Conservation (phyloP, 2,329 filamentous ascomycete genomes). For the Meredithiella fracta region DNA sequence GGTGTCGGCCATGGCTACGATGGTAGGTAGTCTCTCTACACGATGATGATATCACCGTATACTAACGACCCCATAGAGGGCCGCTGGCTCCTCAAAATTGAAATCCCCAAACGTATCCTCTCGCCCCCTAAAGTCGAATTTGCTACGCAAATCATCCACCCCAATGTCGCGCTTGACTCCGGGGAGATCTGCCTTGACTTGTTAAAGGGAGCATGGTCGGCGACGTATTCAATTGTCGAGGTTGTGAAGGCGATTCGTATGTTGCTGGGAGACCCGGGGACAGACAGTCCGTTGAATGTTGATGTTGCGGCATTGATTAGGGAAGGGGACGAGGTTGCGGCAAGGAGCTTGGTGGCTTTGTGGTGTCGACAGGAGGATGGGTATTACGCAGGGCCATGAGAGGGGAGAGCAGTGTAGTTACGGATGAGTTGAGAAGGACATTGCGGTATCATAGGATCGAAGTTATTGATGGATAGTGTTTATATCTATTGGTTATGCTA, state of each 20-base stretch:
- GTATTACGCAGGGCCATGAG: slow-evolving; percentile 14
- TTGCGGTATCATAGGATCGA: no score
- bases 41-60: neutral
- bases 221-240: slow-evolving; percentile 65
- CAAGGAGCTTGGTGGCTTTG: slow-evolving; percentile 53
- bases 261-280: slow-evolving; percentile 49
- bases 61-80: slow-evolving; percentile 32
- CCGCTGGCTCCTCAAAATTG: slow-evolving; percentile 67
- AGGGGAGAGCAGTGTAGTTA: neutral
- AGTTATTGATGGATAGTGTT: no score
- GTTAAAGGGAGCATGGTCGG: slow-evolving; percentile 63
- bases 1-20: slow-evolving; percentile 41
- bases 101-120: slow-evolving; percentile 66
- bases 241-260: slow-evolving; percentile 57
- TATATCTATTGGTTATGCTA: neutral
- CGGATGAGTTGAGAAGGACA: neutral
- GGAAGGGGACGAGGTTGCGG: slow-evolving; percentile 50
- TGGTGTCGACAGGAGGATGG: slow-evolving; percentile 33
- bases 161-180: slow-evolving; percentile 53
- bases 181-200: slow-evolving; percentile 93
- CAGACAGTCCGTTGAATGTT: slow-evolving; percentile 62
- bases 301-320: slow-evolving; percentile 58
- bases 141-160: slow-evolving; percentile 68
- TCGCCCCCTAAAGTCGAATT: slow-evolving; percentile 68
- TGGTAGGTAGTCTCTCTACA: slow-evolving; percentile 23